Conservation (phyloP, 2,329 filamentous ascomycete genomes). For the Penicillium sp. region DNA sequence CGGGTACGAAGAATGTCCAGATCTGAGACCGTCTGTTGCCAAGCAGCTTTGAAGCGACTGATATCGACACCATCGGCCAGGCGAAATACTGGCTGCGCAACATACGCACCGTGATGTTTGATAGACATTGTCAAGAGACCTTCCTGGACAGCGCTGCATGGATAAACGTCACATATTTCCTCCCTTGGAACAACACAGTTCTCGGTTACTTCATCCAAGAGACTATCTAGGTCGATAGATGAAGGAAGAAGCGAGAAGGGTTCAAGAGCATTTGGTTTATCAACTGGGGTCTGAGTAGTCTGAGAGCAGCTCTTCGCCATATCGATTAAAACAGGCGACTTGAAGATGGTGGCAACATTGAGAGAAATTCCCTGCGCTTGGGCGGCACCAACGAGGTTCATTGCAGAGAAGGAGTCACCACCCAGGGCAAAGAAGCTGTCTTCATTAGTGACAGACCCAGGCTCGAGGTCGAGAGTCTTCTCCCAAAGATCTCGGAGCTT, state of each 20-base stretch:
- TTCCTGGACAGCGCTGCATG: slow-evolving; percentile 51
- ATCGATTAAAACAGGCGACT: slow-evolving; percentile 47
- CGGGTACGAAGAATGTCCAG: slow-evolving; percentile 56
- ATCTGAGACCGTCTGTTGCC: slow-evolving; percentile 51
- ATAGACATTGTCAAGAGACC: slow-evolving; percentile 54
- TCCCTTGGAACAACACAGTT: slow-evolving; percentile 38
- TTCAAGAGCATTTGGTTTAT: slow-evolving; percentile 15
- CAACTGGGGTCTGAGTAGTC: background rate
- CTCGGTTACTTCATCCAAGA: slow-evolving; percentile 35
- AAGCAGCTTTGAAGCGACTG: slow-evolving; percentile 50
- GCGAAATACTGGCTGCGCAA: slow-evolving; percentile 51
- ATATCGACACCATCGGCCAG: slow-evolving; percentile 47
- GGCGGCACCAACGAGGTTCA: slow-evolving; percentile 50
- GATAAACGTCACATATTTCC: slow-evolving; percentile 46
- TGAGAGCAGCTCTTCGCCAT: slow-evolving; percentile 44
- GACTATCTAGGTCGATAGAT: slow-evolving; percentile 20
- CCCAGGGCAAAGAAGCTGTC: slow-evolving; percentile 54
- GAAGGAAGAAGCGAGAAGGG: slow-evolving; percentile 38
- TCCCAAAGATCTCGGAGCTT: slow-evolving; percentile 45
- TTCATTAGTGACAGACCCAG: slow-evolving; percentile 46
- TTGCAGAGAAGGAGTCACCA: slow-evolving; percentile 53
- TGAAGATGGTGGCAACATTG: slow-evolving; percentile 51
- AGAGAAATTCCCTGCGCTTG: slow-evolving; percentile 46
- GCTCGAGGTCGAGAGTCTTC: slow-evolving; percentile 42
- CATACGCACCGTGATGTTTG: slow-evolving; percentile 53